These are phyloP conservation scores for Trichoderma sp. DNA, from an alignment of 2,329 filamentous ascomycete species.

Conservation along the genomic window DNA sequence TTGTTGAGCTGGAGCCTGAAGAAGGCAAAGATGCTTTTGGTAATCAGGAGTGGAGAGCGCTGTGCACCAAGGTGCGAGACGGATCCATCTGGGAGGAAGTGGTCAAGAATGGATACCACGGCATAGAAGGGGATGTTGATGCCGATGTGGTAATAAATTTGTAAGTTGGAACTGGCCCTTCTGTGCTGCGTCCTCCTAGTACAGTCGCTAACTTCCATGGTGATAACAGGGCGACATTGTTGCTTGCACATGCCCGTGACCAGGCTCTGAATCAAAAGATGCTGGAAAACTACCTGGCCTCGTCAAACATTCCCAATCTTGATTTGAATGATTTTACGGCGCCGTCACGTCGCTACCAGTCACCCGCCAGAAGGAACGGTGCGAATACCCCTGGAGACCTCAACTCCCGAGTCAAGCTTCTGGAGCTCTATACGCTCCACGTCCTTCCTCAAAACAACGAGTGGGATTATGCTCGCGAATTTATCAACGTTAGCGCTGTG, in stretches of 20 bases:
- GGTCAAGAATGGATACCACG: conserved; percentile 81
- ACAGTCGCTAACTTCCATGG: not conserved
- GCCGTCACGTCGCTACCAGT: conserved; percentile 43
- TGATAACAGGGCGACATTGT: conserved; percentile 72
- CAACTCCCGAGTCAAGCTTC: conserved; percentile 81
- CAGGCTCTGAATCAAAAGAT: conserved; percentile 84
- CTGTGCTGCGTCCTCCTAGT: not conserved
- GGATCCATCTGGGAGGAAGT: conserved; percentile 96
- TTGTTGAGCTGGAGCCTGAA: conserved; percentile 83
- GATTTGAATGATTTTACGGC: conserved; percentile 62
- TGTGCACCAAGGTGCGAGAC: conserved; percentile 83
- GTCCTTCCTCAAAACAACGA: conserved; percentile 91
- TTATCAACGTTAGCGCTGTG: conserved; percentile 82
- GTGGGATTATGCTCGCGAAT: conserved; percentile 93
- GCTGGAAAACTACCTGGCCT: conserved; percentile 85
- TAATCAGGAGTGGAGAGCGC: conserved; percentile 75
- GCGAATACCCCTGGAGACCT: conserved; percentile 83
- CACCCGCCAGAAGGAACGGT: conserved; percentile 55
- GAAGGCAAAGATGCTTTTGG: conserved; percentile 91
- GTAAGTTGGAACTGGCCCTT: conserved; percentile 48
- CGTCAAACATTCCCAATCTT: conserved; percentile 70
- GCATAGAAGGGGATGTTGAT: conserved; percentile 86
- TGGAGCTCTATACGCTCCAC: conserved; percentile 94
- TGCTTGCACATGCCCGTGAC: conserved; percentile 84
- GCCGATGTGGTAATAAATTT: conserved; percentile 90